Percentiles rank a stretch among this genome's conserved stretches.
Evolutionary conservation across 306 rosid species (phyloP).

Genomic region (Echinosophora koreensis): DNA sequence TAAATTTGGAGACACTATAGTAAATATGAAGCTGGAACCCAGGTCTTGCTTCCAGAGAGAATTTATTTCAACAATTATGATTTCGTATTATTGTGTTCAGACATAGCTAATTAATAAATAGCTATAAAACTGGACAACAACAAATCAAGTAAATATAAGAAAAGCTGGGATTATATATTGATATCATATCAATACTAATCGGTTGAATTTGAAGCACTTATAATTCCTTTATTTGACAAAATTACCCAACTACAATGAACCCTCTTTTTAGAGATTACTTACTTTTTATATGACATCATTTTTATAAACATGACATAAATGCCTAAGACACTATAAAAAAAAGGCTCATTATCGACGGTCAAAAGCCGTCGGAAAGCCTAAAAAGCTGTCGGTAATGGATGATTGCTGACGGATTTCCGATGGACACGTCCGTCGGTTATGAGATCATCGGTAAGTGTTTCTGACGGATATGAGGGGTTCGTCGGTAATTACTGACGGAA

Average conservation of each 20-base stretch:
- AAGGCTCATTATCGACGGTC: too few relatives aligned
- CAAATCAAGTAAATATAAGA: neutral
- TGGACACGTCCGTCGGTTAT: too few relatives aligned
- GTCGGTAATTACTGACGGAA: too few relatives aligned
- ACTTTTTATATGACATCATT: too few relatives aligned
- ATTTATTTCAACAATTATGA: slow-evolving; percentile 42
- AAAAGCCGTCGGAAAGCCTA: too few relatives aligned
- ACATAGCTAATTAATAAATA: slow-evolving; percentile 36
- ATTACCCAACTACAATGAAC: neutral
- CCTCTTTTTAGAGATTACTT: neutral
- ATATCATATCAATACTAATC: neutral
- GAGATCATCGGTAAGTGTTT: too few relatives aligned
- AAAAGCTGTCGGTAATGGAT: too few relatives aligned
- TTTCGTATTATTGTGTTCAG: slow-evolving; percentile 41
- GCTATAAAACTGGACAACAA: neutral
- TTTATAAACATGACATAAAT: too few relatives aligned
- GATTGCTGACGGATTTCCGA: too few relatives aligned
- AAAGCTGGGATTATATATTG: neutral
- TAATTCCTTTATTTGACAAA: neutral
- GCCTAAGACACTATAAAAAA: too few relatives aligned
- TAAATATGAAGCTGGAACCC: slow-evolving; percentile 42
- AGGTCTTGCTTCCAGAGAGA: slow-evolving; percentile 1
- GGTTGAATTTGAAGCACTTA: neutral
- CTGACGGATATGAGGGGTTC: too few relatives aligned
- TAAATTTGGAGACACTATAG: slow-evolving; percentile 34